A percentile compares a stretch with the other conserved stretches of the same genome.
Evolutionary conservation across 257 asterid species (phyloP).

Genomic region (Asclepias syriaca): DNA sequence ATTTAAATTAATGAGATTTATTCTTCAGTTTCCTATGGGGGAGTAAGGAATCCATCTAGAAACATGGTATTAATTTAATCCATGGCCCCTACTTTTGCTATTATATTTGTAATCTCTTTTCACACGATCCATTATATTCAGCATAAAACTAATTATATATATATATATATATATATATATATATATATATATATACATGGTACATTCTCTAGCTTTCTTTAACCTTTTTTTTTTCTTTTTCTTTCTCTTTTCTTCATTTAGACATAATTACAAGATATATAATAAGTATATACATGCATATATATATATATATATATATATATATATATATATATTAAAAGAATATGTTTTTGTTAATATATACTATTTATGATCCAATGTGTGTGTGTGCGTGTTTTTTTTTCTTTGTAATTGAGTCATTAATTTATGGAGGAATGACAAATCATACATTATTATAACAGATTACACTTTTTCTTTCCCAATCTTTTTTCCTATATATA

Average conservation of each 20-base stretch:
- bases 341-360: not conserved
- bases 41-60: conserved; percentile 40
- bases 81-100: not conserved
- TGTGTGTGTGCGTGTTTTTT: not conserved
- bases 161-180: no score
- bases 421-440: not conserved
- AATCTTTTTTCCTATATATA: no score
- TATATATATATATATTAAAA: no score
- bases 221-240: not conserved
- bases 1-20: not conserved
- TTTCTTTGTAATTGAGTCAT: no score
- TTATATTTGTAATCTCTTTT: conserved; percentile 4
- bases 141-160: not conserved
- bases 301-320: no score
- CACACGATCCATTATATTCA: not conserved
- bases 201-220: not conserved
- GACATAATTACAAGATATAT: no score
- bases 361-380: not conserved
- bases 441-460: not conserved
- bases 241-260: not conserved
- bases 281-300: no score
- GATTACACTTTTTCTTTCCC: not conserved
- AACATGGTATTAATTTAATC: not conserved
- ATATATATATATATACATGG: not conserved
- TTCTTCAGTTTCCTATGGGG: conserved; percentile 27